Evolutionary conservation across 2,329 filamentous ascomycete species (phyloP).

Genomic region (Venturia effusa): DNA sequence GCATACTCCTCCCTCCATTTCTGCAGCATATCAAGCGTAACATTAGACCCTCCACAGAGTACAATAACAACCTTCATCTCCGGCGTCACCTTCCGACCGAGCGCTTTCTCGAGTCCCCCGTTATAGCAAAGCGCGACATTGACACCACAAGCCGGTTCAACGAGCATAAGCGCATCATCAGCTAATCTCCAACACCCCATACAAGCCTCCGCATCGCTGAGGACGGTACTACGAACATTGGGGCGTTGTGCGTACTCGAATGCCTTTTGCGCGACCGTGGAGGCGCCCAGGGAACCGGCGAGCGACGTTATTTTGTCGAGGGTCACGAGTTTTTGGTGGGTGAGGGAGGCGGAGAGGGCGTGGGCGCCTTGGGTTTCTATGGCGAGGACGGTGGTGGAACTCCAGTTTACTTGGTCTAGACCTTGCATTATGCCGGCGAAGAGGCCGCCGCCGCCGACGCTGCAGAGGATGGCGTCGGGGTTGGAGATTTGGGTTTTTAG

Average conservation of each 20-base stretch:
- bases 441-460: slow-evolving; percentile 60
- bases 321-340: slow-evolving; percentile 46
- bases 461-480: slow-evolving; percentile 64
- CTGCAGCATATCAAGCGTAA: slow-evolving; percentile 40
- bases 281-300: slow-evolving; percentile 64
- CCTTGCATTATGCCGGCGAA: slow-evolving; percentile 64
- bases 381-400: slow-evolving; percentile 47
- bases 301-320: slow-evolving; percentile 63
- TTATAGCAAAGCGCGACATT: slow-evolving; percentile 60
- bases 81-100: slow-evolving; percentile 52
- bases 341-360: slow-evolving; percentile 53
- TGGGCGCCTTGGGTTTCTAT: slow-evolving; percentile 69
- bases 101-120: slow-evolving; percentile 43
- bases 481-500: slow-evolving; percentile 33
- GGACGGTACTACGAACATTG: slow-evolving; percentile 48
- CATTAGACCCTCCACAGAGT: slow-evolving; percentile 60
- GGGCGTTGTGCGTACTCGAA: slow-evolving; percentile 51
- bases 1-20: slow-evolving; percentile 25
- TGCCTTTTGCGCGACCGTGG: slow-evolving; percentile 55
- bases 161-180: slow-evolving; percentile 70
- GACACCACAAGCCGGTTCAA: slow-evolving; percentile 79
- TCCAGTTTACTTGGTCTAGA: slow-evolving; percentile 37
- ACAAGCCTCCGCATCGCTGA: slow-evolving; percentile 69
- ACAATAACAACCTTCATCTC: slow-evolving; percentile 69
- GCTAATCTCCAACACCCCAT: slow-evolving; percentile 65